A percentile compares a stretch with the other conserved stretches of the same genome.
phyloP scores from a whole-genome alignment of 305 asterid species.

The Coffea humblotiana region DNA sequence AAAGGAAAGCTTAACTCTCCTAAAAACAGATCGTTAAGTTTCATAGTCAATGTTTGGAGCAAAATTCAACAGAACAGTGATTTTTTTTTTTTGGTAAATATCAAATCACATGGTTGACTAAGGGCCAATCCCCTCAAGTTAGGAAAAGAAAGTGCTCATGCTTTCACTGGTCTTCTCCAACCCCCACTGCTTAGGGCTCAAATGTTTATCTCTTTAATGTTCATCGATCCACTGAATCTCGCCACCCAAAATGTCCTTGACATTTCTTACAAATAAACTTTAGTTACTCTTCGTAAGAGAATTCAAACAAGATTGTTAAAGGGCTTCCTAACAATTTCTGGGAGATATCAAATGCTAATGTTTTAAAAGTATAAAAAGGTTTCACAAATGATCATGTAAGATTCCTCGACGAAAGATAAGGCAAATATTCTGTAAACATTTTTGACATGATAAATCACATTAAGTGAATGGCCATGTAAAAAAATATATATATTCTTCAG shows the following conservation, averaged over 20 bases:
- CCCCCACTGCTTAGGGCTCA: neutral
- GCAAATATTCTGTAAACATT: neutral
- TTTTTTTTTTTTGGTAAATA: neutral
- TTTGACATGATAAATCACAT: neutral
- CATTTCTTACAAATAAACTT: neutral
- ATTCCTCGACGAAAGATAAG: neutral
- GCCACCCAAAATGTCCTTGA: conserved; percentile 1
- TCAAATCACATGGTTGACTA: neutral
- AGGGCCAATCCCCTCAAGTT: neutral
- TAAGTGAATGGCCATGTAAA: neutral
- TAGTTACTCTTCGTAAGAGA: neutral
- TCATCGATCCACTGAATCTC: neutral
- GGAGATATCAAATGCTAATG: neutral
- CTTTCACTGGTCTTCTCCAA: neutral
- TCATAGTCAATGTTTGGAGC: neutral
- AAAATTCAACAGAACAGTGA: neutral
- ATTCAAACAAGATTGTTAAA: neutral
- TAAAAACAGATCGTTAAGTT: neutral
- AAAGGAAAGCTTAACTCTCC: neutral
- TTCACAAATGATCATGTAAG: neutral
- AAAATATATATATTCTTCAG: neutral
- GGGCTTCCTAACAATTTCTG: neutral
- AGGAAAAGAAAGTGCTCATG: neutral
- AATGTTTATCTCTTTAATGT: neutral
- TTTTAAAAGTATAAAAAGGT: neutral